phyloP scores from a whole-genome alignment of 1,139 yeast genomes.

The Pichia inconspicua region DNA sequence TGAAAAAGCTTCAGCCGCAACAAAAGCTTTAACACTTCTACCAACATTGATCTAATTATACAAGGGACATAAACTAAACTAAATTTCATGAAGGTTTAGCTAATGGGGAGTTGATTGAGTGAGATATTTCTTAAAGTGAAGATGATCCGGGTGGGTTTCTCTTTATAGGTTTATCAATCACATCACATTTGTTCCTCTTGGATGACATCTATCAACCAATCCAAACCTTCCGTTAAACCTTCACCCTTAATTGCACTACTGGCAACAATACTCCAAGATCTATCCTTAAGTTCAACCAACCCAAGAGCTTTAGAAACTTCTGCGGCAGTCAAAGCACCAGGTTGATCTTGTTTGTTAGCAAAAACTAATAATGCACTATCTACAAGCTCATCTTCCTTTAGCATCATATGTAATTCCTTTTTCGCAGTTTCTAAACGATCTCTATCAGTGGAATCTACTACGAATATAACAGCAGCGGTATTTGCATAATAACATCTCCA shows the following conservation, averaged over 20 bases:
- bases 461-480: constrained; percentile 93
- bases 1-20: too few relatives aligned
- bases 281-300: constrained; percentile 81
- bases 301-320: constrained; percentile 86
- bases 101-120: too few relatives aligned
- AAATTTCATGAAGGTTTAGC: too few relatives aligned
- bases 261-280: constrained; percentile 97
- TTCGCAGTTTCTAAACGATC: constrained; percentile 85
- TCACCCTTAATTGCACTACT: constrained; percentile 95
- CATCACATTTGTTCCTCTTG: constrained; percentile 72
- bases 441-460: constrained; percentile 93
- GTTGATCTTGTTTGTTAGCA: constrained; percentile 96
- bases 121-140: too few relatives aligned
- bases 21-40: too few relatives aligned
- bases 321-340: constrained; percentile 90
- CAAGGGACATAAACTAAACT: too few relatives aligned
- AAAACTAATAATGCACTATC: constrained; percentile 89
- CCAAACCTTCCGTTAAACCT: constrained; percentile 91
- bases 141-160: too few relatives aligned
- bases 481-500: constrained; percentile 97
- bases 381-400: constrained; percentile 82
- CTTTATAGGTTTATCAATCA: too few relatives aligned
- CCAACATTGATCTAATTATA: too few relatives aligned
- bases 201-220: constrained; percentile 94
- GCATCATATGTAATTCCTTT: constrained; percentile 85